Evolutionary conservation across 1,284 basidiomycete genomes (phyloP).

Genomic region (Leccinum fallax): DNA sequence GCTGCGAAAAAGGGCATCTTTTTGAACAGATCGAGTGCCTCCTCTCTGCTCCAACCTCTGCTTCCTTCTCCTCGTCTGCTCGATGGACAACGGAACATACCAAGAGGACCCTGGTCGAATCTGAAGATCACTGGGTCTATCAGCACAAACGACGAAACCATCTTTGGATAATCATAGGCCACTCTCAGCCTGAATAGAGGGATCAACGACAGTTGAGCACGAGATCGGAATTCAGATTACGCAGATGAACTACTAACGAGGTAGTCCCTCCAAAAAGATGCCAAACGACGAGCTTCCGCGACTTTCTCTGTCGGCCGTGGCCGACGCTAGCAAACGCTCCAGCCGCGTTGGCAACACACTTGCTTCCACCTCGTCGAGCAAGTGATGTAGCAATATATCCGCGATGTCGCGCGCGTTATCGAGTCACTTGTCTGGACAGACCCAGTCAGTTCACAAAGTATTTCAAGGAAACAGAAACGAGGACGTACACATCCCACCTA

Average conservation of each 20-base stretch:
- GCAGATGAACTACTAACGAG: conserved; percentile 47
- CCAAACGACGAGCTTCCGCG: conserved; percentile 64
- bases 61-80: background rate
- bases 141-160: conserved; percentile 76
- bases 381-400: conserved; percentile 64
- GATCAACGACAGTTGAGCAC: background rate
- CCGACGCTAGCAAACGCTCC: conserved; percentile 59
- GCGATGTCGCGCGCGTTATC: conserved; percentile 75
- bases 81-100: conserved; percentile 37
- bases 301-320: conserved; percentile 43
- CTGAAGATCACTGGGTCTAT: conserved; percentile 76
- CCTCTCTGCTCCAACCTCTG: conserved; percentile 46
- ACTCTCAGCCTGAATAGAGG: conserved; percentile 50
- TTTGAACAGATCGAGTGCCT: conserved; percentile 57
- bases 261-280: conserved; percentile 84
- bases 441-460: background rate
- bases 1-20: conserved; percentile 68
- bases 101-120: conserved; percentile 40
- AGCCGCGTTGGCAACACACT: conserved; percentile 52
- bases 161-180: conserved; percentile 59
- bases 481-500: conserved; percentile 55
- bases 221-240: background rate
- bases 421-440: conserved; percentile 56
- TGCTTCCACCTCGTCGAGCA: conserved; percentile 46
- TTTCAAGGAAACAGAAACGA: background rate